Conservation (phyloP, 257 asterid genomes). For the Solanum pimpinellifolium region DNA sequence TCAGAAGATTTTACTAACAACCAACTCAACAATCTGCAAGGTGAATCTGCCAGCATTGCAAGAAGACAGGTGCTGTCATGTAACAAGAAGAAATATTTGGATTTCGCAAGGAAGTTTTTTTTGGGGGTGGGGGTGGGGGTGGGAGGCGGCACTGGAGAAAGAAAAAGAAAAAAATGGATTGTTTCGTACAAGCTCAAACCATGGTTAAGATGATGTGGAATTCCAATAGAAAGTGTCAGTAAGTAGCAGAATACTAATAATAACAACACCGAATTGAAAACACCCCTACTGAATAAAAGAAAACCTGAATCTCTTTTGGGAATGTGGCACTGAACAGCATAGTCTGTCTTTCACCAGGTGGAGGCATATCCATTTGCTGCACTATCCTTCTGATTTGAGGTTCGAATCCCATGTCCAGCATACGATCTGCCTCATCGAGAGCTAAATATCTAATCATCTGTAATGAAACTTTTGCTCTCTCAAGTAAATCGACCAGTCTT, state of each 20-base stretch:
- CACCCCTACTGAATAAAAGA: neutral
- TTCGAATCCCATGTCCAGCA: conserved; percentile 96
- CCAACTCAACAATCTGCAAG: neutral
- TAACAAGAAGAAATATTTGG: neutral
- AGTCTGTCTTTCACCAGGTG: conserved; percentile 79
- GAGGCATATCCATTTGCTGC: conserved; percentile 94
- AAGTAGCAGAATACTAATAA: neutral
- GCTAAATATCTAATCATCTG: conserved; percentile 80
- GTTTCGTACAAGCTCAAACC: neutral
- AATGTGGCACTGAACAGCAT: conserved; percentile 90
- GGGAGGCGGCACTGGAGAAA: neutral
- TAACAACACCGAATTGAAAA: neutral
- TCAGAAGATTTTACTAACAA: neutral
- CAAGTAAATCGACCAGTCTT: conserved; percentile 86
- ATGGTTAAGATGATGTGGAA: neutral
- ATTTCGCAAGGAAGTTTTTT: neutral
- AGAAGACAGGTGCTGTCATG: neutral
- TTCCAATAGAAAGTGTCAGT: neutral
- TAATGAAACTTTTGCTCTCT: conserved; percentile 78
- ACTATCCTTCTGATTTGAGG: conserved; percentile 92
- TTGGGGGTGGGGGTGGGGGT: too few relatives aligned
- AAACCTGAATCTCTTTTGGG: conserved; percentile 85
- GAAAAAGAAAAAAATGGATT: neutral
- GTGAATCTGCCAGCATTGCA: neutral
- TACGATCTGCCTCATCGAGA: conserved; percentile 92